Conservation (phyloP, 78 protist species). For the Dictyostelium intermedium region DNA sequence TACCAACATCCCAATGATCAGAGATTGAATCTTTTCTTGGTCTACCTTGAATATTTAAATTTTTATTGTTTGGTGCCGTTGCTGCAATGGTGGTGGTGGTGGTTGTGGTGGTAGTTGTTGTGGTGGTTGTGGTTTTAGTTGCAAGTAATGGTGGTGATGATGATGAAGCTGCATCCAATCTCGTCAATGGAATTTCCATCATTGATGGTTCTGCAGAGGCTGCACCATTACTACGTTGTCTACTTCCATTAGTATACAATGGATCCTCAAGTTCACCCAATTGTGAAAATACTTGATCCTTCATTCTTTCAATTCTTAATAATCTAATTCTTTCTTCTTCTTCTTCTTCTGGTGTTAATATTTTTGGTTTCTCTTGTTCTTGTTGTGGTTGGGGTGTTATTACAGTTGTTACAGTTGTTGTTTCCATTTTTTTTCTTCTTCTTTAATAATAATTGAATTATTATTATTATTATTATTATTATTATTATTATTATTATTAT, state of each 20-base stretch:
- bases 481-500: no score
- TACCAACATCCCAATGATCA: slow-evolving; percentile 70
- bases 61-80: background rate
- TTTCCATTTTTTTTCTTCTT: background rate
- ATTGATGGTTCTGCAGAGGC: background rate
- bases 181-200: background rate
- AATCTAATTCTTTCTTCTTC: background rate
- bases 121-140: background rate
- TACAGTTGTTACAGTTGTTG: slow-evolving; percentile 4
- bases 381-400: background rate
- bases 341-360: background rate
- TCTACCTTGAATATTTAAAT: background rate
- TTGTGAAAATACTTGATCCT: slow-evolving; percentile 15
- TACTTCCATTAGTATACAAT: background rate
- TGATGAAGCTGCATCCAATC: background rate
- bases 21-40: slow-evolving; percentile 63
- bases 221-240: background rate
- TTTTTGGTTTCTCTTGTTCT: background rate
- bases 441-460: background rate
- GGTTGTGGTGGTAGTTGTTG: background rate
- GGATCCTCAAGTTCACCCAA: background rate
- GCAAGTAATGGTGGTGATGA: background rate
- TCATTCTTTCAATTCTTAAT: background rate
- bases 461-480: background rate
- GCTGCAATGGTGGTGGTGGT: background rate